phyloP scores from a whole-genome alignment of 163 green algal species.

The Scenedesmus sp. region DNA sequence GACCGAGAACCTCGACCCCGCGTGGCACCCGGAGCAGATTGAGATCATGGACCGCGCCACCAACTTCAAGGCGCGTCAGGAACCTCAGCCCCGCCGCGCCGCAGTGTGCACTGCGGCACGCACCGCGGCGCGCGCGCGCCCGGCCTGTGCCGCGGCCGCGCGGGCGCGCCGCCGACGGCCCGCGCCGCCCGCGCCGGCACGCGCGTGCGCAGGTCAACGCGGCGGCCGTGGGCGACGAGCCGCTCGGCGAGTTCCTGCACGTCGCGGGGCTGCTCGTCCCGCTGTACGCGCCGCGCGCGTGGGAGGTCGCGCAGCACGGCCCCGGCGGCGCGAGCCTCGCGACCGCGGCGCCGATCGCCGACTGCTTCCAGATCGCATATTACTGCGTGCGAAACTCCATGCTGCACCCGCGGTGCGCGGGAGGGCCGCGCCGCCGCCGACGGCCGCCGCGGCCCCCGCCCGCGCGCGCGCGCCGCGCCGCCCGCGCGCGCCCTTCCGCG shows the following conservation, averaged over 20 bases:
- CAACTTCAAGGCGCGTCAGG: slow-evolving; percentile 63
- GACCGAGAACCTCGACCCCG: slow-evolving; percentile 41
- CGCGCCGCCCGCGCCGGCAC: no score
- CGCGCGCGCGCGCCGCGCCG: no score
- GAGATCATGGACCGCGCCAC: slow-evolving; percentile 58
- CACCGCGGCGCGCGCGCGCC: no score
- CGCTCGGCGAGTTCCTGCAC: slow-evolving; percentile 64
- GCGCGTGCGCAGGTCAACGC: slow-evolving; percentile 55
- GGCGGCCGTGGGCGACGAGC: slow-evolving; percentile 49
- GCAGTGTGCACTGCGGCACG: no score
- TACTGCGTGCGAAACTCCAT: slow-evolving; percentile 63
- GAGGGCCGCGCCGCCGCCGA: no score
- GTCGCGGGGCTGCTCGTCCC: slow-evolving; percentile 73
- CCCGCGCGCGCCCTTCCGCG: no score
- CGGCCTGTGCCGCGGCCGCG: no score
- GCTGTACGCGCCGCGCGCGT: slow-evolving; percentile 74
- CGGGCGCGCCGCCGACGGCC: no score
- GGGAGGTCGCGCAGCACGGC: slow-evolving; percentile 74
- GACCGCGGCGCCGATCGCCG: slow-evolving; percentile 57
- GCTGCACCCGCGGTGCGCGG: slow-evolving; percentile 41
- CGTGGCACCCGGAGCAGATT: slow-evolving; percentile 60
- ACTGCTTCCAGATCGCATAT: slow-evolving; percentile 69
- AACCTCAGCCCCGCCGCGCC: no score
- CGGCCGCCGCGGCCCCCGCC: no score
- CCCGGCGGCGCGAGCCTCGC: slow-evolving; percentile 62